These are phyloP conservation scores for Psilocybe sp. DNA, from an alignment of 768 basidiomycete genomes.

Conservation along the genomic window DNA sequence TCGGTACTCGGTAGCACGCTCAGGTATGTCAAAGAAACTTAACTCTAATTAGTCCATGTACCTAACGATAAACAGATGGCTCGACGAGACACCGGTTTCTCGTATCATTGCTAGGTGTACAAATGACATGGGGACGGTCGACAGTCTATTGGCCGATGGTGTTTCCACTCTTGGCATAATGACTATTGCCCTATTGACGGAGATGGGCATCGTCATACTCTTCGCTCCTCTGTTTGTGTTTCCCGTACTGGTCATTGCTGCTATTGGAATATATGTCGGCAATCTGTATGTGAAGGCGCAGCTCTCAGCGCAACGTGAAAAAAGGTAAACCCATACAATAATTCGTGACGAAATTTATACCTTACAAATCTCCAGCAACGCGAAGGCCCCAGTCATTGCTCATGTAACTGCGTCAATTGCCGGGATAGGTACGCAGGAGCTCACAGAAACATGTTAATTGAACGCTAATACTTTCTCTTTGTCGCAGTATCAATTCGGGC, in stretches of 20 bases:
- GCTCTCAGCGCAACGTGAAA: not conserved
- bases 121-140: conserved; percentile 2
- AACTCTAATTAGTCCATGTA: not conserved
- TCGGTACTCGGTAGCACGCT: conserved; percentile 4
- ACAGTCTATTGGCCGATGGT: not conserved
- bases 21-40: not conserved
- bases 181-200: not conserved
- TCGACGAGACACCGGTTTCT: conserved; percentile 4
- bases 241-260: not conserved
- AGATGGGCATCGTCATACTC: not conserved
- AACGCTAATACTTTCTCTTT: not conserved
- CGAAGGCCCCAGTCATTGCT: conserved; percentile 32
- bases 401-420: conserved; percentile 56
- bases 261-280: not conserved
- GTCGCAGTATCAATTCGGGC: conserved; percentile 53
- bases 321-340: conserved; percentile 30
- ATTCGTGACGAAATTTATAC: conserved; percentile 25
- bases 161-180: not conserved
- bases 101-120: conserved; percentile 3
- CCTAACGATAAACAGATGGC: not conserved
- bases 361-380: too few species aligned
- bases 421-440: conserved; percentile 40
- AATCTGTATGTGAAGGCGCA: conserved; percentile 4
- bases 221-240: conserved; percentile 3
- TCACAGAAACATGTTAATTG: not conserved